These are phyloP conservation scores for Paecilomyces sp. DNA, from an alignment of 2,329 filamentous ascomycete species.

Conservation along the genomic window DNA sequence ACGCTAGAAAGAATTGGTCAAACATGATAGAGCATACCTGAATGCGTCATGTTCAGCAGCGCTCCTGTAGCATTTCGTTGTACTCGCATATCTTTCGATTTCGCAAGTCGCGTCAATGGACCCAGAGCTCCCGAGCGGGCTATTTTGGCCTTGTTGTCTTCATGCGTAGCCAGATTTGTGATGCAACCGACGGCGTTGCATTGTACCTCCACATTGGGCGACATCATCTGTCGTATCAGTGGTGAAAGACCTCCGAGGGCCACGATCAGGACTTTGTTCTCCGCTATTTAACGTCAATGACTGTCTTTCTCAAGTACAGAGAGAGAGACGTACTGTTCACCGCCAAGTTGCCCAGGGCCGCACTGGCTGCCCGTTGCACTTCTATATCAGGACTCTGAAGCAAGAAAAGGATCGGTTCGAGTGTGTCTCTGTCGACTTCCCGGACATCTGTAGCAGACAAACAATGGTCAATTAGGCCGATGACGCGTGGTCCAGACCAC, in stretches of 20 bases:
- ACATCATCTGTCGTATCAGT: slow-evolving; percentile 97
- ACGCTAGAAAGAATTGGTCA: not conserved
- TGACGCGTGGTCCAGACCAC: not conserved
- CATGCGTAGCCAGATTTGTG: slow-evolving; percentile 94
- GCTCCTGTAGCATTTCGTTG: slow-evolving; percentile 96
- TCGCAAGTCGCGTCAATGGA: slow-evolving; percentile 83
- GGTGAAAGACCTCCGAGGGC: slow-evolving; percentile 82
- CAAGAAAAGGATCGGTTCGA: slow-evolving; percentile 91
- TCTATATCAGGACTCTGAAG: slow-evolving; percentile 94
- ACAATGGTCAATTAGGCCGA: slow-evolving; percentile 1
- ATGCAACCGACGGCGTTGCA: slow-evolving; percentile 99
- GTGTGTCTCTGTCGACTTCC: slow-evolving; percentile 88
- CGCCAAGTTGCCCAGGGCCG: slow-evolving; percentile 88
- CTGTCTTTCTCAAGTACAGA: slow-evolving; percentile 9
- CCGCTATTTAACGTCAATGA: slow-evolving; percentile 58
- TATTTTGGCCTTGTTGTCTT: slow-evolving; percentile 99
- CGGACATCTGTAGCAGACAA: slow-evolving; percentile 65
- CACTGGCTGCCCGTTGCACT: slow-evolving; percentile 92
- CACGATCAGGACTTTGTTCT: slow-evolving; percentile 97
- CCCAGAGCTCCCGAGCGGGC: slow-evolving; percentile 87
- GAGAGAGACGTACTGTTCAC: slow-evolving; percentile 71
- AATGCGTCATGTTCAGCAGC: slow-evolving; percentile 98
- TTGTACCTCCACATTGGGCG: slow-evolving; percentile 94
- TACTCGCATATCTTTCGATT: slow-evolving; percentile 97
- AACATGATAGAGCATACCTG: slow-evolving; percentile 52